Evolutionary conservation across 2,329 filamentous ascomycete genomes (phyloP).

Genomic region (Taxawa tesnikishii): DNA sequence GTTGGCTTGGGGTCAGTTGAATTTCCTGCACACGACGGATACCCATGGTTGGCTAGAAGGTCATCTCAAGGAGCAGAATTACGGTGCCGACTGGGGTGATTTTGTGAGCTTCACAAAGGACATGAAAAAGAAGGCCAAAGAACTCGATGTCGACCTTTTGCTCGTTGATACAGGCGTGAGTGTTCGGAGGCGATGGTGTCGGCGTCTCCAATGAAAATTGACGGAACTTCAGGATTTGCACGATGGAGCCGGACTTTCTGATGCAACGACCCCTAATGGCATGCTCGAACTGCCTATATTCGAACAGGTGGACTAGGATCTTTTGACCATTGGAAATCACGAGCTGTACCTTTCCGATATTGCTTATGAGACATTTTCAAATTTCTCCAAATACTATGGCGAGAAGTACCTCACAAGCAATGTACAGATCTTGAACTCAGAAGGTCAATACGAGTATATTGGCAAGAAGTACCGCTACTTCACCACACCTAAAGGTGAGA

Average conservation of each 20-base stretch:
- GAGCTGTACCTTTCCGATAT: constrained; percentile 53
- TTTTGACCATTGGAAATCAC: constrained; percentile 49
- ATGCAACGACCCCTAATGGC: constrained; percentile 47
- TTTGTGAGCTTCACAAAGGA: constrained; percentile 47
- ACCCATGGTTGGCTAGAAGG: constrained; percentile 48
- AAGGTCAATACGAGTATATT: constrained; percentile 31
- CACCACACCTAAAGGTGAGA: constrained; percentile 31
- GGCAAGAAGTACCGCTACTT: constrained; percentile 38
- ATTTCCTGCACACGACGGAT: constrained; percentile 55
- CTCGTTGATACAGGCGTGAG: constrained; percentile 45
- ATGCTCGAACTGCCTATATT: constrained; percentile 41
- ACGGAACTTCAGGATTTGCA: constrained; percentile 43
- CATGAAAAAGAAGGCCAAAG: constrained; percentile 46
- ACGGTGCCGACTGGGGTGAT: constrained; percentile 55
- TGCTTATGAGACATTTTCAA: constrained; percentile 48
- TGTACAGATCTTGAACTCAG: constrained; percentile 35
- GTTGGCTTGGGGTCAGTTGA: constrained; percentile 52
- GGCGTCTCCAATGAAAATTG: not conserved
- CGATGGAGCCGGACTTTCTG: constrained; percentile 51
- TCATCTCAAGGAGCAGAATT: constrained; percentile 42
- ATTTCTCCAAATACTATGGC: constrained; percentile 46
- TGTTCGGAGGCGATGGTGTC: constrained; percentile 1
- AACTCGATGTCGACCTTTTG: constrained; percentile 47
- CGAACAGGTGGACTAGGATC: constrained; percentile 40
- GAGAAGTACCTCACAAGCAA: constrained; percentile 43